Percentiles rank a stretch among this genome's conserved stretches.
phyloP scores from a whole-genome alignment of 306 rosid genomes.

The Hylodesmum podocarpum region DNA sequence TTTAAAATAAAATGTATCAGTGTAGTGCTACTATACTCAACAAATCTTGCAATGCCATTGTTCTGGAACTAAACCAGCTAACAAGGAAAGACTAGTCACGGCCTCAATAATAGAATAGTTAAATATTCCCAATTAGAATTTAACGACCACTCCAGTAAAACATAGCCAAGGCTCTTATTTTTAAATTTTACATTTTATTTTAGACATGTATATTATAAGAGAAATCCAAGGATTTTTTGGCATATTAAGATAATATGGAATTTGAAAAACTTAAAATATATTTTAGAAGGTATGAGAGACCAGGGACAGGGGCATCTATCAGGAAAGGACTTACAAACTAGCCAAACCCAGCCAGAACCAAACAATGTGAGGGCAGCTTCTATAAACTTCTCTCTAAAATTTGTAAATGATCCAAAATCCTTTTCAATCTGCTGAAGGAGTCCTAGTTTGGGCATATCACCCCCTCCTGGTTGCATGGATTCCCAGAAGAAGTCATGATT shows the following conservation, averaged over 20 bases:
- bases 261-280: neutral
- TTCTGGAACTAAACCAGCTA: neutral
- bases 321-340: constrained; percentile 74
- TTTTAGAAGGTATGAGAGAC: neutral
- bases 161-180: neutral
- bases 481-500: constrained; percentile 69
- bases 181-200: neutral
- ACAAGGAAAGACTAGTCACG: neutral
- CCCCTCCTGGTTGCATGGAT: constrained; percentile 97
- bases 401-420: constrained; percentile 83
- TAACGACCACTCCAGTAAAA: constrained; percentile 7
- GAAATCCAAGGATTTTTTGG: constrained; percentile 8
- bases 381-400: constrained; percentile 71
- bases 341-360: constrained; percentile 99
- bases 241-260: constrained; percentile 2
- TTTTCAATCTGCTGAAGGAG: constrained; percentile 91
- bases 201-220: neutral
- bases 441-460: constrained; percentile 68
- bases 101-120: constrained; percentile 3
- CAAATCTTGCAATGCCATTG: neutral
- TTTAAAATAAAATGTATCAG: neutral
- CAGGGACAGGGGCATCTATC: neutral
- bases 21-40: neutral
- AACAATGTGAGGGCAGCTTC: constrained; percentile 70
- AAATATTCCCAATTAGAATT: constrained; percentile 7